A percentile compares a stretch with the other conserved stretches of the same genome.
phyloP scores from a whole-genome alignment of 1,139 yeast species.

The Hyphopichia khmerensis region DNA sequence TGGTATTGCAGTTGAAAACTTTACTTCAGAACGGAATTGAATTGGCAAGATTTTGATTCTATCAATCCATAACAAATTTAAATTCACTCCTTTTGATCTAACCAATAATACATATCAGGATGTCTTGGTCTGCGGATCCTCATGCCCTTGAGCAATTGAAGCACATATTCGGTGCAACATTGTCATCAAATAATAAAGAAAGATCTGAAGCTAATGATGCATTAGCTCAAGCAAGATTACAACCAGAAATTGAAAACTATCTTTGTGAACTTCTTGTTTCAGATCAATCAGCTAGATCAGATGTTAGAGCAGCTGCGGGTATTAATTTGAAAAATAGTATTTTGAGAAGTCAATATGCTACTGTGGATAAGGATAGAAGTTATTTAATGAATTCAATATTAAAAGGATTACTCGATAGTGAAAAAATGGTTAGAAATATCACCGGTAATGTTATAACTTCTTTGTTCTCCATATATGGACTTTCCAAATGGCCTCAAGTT shows the following conservation, averaged over 20 bases:
- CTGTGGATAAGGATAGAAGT: slow-evolving; percentile 35
- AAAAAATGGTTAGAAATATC: slow-evolving; percentile 71
- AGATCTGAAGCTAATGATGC: slow-evolving; percentile 67
- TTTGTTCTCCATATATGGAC: slow-evolving; percentile 70
- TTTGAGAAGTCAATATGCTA: slow-evolving; percentile 28
- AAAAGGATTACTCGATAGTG: slow-evolving; percentile 63
- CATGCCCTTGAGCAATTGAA: slow-evolving; percentile 62
- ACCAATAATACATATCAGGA: slow-evolving; percentile 2
- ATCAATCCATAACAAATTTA: too few species aligned
- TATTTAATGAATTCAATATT: slow-evolving; percentile 65
- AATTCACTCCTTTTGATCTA: too few species aligned
- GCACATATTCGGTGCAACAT: slow-evolving; percentile 62
- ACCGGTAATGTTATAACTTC: slow-evolving; percentile 91
- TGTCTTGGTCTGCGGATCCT: slow-evolving; percentile 63
- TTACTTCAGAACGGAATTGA: too few species aligned
- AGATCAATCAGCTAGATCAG: slow-evolving; percentile 45
- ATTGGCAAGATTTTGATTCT: too few species aligned
- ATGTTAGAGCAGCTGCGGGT: slow-evolving; percentile 88
- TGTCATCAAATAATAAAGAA: slow-evolving; percentile 54
- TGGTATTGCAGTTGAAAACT: too few species aligned
- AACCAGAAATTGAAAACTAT: slow-evolving; percentile 79
- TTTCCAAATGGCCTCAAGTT: slow-evolving; percentile 71
- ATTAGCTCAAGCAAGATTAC: slow-evolving; percentile 61
- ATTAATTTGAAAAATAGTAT: slow-evolving; percentile 76
- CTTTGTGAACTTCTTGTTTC: slow-evolving; percentile 65